Percentiles rank a stretch among this genome's conserved stretches.
Conservation (phyloP, 2,329 filamentous ascomycete species). For the Aureobasidium subglaciale region DNA sequence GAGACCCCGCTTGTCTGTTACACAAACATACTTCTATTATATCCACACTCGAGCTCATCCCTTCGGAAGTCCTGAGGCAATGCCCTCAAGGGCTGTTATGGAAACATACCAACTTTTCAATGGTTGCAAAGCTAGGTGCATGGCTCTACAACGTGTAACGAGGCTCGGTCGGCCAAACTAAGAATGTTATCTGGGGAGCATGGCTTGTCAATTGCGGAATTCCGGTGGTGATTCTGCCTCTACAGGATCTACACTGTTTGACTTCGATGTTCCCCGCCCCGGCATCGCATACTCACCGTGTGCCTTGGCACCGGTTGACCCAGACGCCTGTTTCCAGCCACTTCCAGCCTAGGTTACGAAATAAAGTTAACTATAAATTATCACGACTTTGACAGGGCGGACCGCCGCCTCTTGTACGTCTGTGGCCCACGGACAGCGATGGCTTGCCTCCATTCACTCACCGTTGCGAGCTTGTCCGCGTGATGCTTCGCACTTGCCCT, state of each 20-base stretch:
- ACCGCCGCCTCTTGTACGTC: neutral
- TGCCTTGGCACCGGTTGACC: neutral
- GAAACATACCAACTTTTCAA: too few relatives aligned
- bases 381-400: conserved; percentile 7
- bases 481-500: neutral
- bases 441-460: neutral
- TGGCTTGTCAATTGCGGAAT: too few relatives aligned
- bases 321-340: neutral
- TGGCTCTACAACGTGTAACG: too few relatives aligned
- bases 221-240: neutral
- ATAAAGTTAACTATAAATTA: neutral
- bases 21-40: neutral
- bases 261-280: neutral
- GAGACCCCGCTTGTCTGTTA: neutral
- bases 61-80: neutral
- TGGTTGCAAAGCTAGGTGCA: too few relatives aligned
- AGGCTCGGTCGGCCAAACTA: too few relatives aligned
- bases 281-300: neutral
- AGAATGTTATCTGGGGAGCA: too few relatives aligned
- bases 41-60: too few relatives aligned
- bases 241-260: neutral
- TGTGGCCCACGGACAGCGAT: neutral
- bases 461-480: conserved; percentile 1
- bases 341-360: neutral
- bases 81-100: too few relatives aligned